A percentile compares a stretch with the other conserved stretches of the same genome.
phyloP scores from a whole-genome alignment of 768 basidiomycete species.

The Porpolomopsis calyptriformis region DNA sequence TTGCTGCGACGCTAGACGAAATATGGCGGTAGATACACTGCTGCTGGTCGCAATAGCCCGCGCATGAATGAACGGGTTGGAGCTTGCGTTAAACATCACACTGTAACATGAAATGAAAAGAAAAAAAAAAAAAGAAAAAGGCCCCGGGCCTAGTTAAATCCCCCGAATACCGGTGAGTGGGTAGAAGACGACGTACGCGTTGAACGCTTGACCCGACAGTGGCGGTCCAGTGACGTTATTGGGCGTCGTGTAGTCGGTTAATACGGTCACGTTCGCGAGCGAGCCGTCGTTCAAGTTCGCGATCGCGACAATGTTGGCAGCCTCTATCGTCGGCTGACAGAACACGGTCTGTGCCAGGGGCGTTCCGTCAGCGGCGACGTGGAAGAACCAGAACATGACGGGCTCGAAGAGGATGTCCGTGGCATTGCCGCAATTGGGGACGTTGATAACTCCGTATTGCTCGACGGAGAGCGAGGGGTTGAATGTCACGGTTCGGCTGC shows the following conservation, averaged over 20 bases:
- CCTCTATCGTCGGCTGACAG: conserved; percentile 41
- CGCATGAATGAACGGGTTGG: conserved; percentile 38
- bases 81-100: conserved; percentile 18
- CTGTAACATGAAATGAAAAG: conserved; percentile 2
- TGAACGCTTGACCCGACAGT: conserved; percentile 40
- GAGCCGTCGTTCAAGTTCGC: conserved; percentile 34
- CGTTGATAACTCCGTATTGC: conserved; percentile 40
- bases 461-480: conserved; percentile 20
- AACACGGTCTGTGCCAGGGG: conserved; percentile 42
- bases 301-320: conserved; percentile 32
- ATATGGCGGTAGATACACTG: conserved; percentile 54
- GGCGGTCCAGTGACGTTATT: conserved; percentile 46
- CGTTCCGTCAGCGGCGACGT: conserved; percentile 20
- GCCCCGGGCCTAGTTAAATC: no score
- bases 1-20: conserved; percentile 36
- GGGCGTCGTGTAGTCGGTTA: conserved; percentile 20
- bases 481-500: conserved; percentile 29
- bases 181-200: conserved; percentile 39
- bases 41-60: conserved; percentile 38
- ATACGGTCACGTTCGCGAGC: conserved; percentile 27
- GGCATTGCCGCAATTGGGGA: conserved; percentile 24
- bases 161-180: no score
- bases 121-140: background rate
- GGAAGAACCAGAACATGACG: conserved; percentile 55
- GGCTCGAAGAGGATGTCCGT: conserved; percentile 32